Evolutionary conservation across 768 basidiomycete species (phyloP).

Genomic region (button mushroom (Agaricus bisporus)): DNA sequence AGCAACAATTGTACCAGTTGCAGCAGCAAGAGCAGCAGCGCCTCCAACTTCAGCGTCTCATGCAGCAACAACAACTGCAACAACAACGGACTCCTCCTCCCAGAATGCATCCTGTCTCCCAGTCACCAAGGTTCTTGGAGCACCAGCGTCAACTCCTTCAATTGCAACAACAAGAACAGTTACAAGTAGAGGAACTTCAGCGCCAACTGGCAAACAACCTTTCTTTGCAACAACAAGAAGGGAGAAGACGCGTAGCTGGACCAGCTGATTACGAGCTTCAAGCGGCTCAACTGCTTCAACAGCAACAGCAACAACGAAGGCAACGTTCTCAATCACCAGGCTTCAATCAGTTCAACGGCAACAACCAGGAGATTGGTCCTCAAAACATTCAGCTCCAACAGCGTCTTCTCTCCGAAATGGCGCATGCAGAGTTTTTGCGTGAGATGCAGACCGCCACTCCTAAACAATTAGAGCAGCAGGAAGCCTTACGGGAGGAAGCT

Average conservation of each 20-base stretch:
- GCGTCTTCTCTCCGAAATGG: conserved; percentile 69
- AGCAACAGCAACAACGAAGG: conserved; percentile 47
- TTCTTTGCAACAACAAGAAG: conserved; percentile 45
- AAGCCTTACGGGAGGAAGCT: conserved; percentile 68
- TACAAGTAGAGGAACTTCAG: conserved; percentile 11
- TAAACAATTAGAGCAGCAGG: conserved; percentile 42
- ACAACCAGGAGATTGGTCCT: conserved; percentile 32
- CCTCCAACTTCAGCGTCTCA: conserved; percentile 43
- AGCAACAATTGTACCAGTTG: conserved; percentile 19
- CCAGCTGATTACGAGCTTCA: conserved; percentile 40
- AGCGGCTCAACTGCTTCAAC: conserved; percentile 22
- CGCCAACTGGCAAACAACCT: conserved; percentile 12
- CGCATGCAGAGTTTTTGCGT: conserved; percentile 61
- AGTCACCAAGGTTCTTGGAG: conserved; percentile 76
- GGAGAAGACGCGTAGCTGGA: conserved; percentile 56
- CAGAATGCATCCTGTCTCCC: conserved; percentile 66
- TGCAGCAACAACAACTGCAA: conserved; percentile 42
- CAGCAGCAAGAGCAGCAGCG: conserved; percentile 41
- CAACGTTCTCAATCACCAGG: conserved; percentile 41
- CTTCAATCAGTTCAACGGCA: conserved; percentile 39
- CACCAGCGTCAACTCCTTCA: conserved; percentile 66
- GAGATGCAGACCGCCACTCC: conserved; percentile 57
- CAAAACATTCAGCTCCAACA: conserved; percentile 72
- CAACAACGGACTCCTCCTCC: conserved; percentile 62
- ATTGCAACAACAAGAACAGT: conserved; percentile 42